Conservation (phyloP, 139 green algal genomes). For the Asterochloris sp. region DNA sequence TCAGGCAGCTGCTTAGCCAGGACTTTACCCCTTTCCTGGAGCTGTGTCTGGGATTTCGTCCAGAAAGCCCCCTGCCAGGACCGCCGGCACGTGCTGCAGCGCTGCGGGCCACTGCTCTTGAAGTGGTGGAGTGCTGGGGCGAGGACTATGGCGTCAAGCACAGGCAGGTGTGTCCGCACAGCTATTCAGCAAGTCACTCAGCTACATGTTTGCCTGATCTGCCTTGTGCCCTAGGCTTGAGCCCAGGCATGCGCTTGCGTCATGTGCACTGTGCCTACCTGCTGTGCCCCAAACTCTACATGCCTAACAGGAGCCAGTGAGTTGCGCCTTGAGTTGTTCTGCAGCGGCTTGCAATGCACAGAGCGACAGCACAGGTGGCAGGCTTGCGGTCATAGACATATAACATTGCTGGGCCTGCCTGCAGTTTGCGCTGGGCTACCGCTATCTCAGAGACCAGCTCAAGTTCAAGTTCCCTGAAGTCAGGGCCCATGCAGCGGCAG, state of each 20-base stretch:
- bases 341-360: background rate
- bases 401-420: background rate
- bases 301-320: too few species aligned
- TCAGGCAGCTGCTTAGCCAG: conserved; percentile 19
- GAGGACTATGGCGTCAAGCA: conserved; percentile 22
- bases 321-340: background rate
- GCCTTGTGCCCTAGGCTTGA: background rate
- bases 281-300: too few species aligned
- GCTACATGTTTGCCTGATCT: too few species aligned
- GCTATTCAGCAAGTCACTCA: background rate
- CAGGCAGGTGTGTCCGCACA: conserved; percentile 23
- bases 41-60: conserved; percentile 24
- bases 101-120: conserved; percentile 25
- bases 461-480: conserved; percentile 30
- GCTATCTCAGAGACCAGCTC: conserved; percentile 37
- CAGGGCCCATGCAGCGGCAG: conserved; percentile 8
- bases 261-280: background rate
- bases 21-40: conserved; percentile 38
- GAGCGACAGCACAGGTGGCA: background rate
- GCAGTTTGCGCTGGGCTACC: conserved; percentile 22
- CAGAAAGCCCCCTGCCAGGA: conserved; percentile 30
- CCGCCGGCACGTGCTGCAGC: conserved; percentile 19
- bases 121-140: conserved; percentile 34
- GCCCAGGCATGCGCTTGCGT: background rate
- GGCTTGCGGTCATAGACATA: background rate